Evolutionary conservation across 2,329 filamentous ascomycete genomes (phyloP), one percentile per base, ranked within the genome.

Genomic region (Tetracladium maxilliforme): DNA sequence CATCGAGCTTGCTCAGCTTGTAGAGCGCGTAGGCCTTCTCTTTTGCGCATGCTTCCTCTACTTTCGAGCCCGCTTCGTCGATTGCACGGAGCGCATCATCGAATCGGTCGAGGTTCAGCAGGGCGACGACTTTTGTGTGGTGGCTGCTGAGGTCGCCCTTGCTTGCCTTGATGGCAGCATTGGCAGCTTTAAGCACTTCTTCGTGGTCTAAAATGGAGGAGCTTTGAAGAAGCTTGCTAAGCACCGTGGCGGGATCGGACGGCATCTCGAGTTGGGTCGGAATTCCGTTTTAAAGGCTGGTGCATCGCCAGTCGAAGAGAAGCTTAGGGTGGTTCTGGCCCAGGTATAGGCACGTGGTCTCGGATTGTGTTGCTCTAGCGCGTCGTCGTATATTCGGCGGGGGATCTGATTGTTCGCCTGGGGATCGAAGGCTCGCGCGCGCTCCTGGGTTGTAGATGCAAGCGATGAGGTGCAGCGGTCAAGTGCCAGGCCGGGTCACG

Each of bases 21-120:
- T 90, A 92, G 12, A 86, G 61, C n/a, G 78, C 75, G 54, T 92
- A 92, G 3, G 77, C 69, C 44, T 74, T 74, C 48, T 86, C 81
- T 21, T 86, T 58, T 10, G 52, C 42, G 36, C 74, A 80, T 29
- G 52, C 51, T 19, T 64, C 54, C 43, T 73, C 67, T 29, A 86
- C 52, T 34, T 54, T 57, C 30, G 65, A 56, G 24, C 71, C 70
- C 11, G 61, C 70, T 18, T 72, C 67, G 31, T 72, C 65, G 30
- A 87, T 64, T 28, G 70, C 64, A 30, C 70, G 69, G 23, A 83
- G 56, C 22, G 78, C 79, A 47, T 90, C 81, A 29, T 79, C 69
- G 48, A 77, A 90, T 30, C 80, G 76, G 49, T 90, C 82, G 38
- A 90, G 68, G 46, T 84, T 83, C 34, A 90, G 60, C 12, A 90